A percentile compares a stretch with the other conserved stretches of the same genome.
Evolutionary conservation across 805 yeast species (phyloP).

Genomic region (Candida namnaoensis): DNA sequence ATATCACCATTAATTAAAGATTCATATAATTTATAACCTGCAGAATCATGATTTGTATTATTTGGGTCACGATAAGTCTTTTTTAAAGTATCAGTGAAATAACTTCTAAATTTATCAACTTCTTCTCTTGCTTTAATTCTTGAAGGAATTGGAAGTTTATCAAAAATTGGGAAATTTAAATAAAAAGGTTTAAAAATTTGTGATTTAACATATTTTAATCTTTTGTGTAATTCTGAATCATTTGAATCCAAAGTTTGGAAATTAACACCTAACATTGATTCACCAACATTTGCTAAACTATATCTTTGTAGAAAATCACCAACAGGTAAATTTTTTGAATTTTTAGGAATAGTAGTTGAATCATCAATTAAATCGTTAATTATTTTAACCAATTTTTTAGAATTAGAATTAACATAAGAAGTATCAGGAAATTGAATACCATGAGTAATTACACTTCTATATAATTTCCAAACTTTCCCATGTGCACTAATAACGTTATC

Average conservation of each 20-base stretch:
- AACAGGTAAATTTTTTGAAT: conserved; percentile 14
- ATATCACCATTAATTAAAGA: conserved; percentile 29
- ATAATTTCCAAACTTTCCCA: conserved; percentile 40
- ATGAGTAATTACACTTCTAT: conserved; percentile 34
- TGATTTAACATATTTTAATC: conserved; percentile 34
- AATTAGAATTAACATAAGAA: conserved; percentile 28
- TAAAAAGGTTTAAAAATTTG: conserved; percentile 48
- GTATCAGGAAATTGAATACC: conserved; percentile 41
- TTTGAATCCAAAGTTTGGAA: conserved; percentile 27
- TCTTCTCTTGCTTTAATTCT: conserved; percentile 33
- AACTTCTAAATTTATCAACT: conserved; percentile 31
- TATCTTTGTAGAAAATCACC: conserved; percentile 36
- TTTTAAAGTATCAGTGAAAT: conserved; percentile 26
- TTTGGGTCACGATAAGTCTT: conserved; percentile 13
- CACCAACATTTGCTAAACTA: conserved; percentile 40
- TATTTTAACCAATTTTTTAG: conserved; percentile 22
- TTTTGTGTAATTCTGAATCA: conserved; percentile 25
- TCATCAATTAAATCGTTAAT: conserved; percentile 11
- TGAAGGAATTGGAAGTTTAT: conserved; percentile 37
- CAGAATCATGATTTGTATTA: conserved; percentile 22
- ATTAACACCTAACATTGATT: conserved; percentile 41
- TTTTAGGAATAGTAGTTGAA: not conserved
- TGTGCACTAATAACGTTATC: conserved; percentile 55
- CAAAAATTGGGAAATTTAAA: conserved; percentile 48
- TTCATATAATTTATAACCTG: conserved; percentile 30